Evolutionary conservation across 2,329 filamentous ascomycete genomes (phyloP).

Genomic region (Stachybotrys chartarum): DNA sequence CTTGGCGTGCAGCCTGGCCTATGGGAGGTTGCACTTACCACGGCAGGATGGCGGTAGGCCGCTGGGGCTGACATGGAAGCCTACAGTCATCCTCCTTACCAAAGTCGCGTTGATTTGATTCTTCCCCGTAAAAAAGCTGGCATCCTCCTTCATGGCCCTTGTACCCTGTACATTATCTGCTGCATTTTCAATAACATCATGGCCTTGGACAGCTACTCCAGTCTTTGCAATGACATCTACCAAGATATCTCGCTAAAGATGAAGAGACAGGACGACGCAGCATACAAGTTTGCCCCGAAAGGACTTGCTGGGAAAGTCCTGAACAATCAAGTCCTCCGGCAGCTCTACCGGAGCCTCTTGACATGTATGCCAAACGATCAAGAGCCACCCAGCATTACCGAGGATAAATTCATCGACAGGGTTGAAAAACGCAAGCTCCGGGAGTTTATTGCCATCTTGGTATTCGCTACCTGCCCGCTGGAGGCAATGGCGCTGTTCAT

Average conservation of each 20-base stretch:
- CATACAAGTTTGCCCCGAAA: neutral
- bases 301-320: neutral
- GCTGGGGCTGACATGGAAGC: no score
- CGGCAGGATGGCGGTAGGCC: no score
- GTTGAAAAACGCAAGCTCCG: constrained; percentile 16
- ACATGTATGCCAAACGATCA: neutral
- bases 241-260: neutral
- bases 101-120: no score
- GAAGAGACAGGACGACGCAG: neutral
- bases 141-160: no score
- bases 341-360: neutral
- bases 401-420: constrained; percentile 10
- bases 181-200: no score
- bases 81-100: no score
- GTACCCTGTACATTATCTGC: no score
- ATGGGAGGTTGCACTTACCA: no score
- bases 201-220: neutral
- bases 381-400: constrained; percentile 3
- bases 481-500: constrained; percentile 12
- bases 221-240: neutral
- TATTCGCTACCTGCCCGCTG: constrained; percentile 18
- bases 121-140: no score
- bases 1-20: no score
- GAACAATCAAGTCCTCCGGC: neutral
- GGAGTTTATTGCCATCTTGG: constrained; percentile 20